Base-by-base conservation (phyloP, 345 rosid genomes). In the Kandelia obovata region DNA sequence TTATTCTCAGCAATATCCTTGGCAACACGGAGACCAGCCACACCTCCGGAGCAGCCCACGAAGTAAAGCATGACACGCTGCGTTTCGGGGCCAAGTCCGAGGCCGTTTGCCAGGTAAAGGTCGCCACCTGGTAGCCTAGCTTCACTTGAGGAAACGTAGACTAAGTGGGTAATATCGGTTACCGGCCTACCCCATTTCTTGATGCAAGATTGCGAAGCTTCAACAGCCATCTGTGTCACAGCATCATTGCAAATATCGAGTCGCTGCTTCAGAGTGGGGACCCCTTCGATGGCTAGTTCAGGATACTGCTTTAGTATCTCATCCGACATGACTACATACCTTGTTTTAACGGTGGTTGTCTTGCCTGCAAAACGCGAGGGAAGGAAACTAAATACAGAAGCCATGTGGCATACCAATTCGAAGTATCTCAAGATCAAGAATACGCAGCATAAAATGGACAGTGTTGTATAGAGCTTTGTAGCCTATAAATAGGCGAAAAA, bases 121-220 rank as follows among this genome's bases (percentile, higher is more conserved):
- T 95, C 97, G 0, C 97, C 97, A 2, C 96, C 96, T 9, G 97
- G 99, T 13, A 92, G 81, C 75, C 99, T 87, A 70, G 86, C 96
- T 81, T 95, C 97, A 58, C 97, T 95, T 5, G 97, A 95, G 26
- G 99, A 95, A 66, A 92, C 99, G n/a, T 95, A 95, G 43, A 95
- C 97, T 30, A 95, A 51, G 85, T 92, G 99, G 64, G 96, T 92
- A 61, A 95, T 90, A 73, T 92, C 92, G 16, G 96, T 83, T 11
- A 75, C 47, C 3, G 91, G 79, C 73, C 92, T 82, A 27, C 96
- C 96, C 97, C 97, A 92, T 53, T 80, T 88, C 75, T 83, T 80
- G 78, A 95, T 86, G 85, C 99, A 92, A 46, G 80, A 80, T 75
- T 71, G 80, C 21, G 96, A 87, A 53, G 99, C 96, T 78, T 89